Base-by-base conservation (phyloP, 179 eudicot genomes). In the Monotropa hypopitys region DNA sequence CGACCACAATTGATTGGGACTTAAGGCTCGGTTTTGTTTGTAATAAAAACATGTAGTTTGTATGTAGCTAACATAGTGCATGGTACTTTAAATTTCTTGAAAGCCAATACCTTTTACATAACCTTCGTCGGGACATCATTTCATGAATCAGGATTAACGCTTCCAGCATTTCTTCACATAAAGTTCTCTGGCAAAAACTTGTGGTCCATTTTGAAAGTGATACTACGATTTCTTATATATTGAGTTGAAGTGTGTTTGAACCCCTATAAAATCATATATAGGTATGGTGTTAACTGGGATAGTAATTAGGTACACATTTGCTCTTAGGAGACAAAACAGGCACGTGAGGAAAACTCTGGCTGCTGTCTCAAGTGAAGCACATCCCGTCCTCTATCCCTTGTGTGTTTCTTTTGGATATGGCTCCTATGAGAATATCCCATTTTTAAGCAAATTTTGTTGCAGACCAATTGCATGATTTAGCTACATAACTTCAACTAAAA, bases 91-190 rank as follows among this genome's bases (percentile, higher is more conserved):
- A 63, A 13, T 63, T 63, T 33, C 40, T 3, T 30, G 38, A 32
- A 63, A 42, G 8, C 43, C 42, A 63, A 63, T 16, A 63, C 6
- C 20, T 63, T 32, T 32, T 2, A 15, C n/a, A 16, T 15, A 26
- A 61, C 67, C 67, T 28, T 61, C 20, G 20, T n/a, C 69, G 4
- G n/a, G 5, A 32, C 42, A 63, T 26, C 65, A 59, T 30, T 63
- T 15, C 1, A 7, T 63, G 43, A 1, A 28, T 32, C 16, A 63
- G n/a, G 38, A 28, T 62, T 28, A 30, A 62, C 20, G 5, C 15
- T 61, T 61, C n/a, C 21, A 13, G 69, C 62, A 63, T 63, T 63
- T 63, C 73, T 70, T 46, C 73, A 18, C 28, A 70, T 26, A 47
- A 66, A 66, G 51, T 23, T 42, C 53, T 45, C 30, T 21, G 33